Percentiles rank a stretch among this genome's conserved stretches.
phyloP scores from a whole-genome alignment of 2,329 filamentous ascomycete species.

The Exophiala oligosperma region DNA sequence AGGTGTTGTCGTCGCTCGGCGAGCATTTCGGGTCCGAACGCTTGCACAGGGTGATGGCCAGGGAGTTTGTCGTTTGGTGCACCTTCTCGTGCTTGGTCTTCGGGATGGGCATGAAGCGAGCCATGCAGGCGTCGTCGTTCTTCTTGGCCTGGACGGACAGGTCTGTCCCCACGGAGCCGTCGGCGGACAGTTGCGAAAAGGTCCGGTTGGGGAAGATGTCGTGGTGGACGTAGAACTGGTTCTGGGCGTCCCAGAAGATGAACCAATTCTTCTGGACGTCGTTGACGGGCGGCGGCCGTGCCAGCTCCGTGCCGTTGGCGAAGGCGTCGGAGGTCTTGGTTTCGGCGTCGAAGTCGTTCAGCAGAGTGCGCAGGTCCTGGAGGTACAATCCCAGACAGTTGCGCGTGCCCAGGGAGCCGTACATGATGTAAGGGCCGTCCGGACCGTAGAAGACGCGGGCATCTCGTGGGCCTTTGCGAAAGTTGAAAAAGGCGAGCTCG shows the following conservation, averaged over 20 bases:
- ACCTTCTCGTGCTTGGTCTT: conserved; percentile 45
- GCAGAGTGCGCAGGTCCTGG: conserved; percentile 44
- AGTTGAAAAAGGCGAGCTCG: conserved; percentile 36
- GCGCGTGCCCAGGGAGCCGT: conserved; percentile 55
- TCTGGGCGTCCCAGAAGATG: conserved; percentile 56
- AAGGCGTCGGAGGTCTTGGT: conserved; percentile 35
- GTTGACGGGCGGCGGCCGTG: conserved; percentile 48
- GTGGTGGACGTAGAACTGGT: conserved; percentile 54
- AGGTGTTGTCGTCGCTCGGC: conserved; percentile 50
- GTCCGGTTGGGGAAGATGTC: conserved; percentile 51
- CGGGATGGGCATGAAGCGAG: conserved; percentile 45
- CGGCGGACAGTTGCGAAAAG: conserved; percentile 47
- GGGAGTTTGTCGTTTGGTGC: conserved; percentile 61
- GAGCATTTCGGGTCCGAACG: conserved; percentile 48
- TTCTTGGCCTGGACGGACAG: conserved; percentile 40
- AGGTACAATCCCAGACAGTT: conserved; percentile 60
- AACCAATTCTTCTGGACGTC: conserved; percentile 63
- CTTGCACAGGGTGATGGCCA: conserved; percentile 56
- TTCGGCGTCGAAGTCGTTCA: conserved; percentile 35
- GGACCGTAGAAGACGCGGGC: conserved; percentile 60
- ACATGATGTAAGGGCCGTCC: conserved; percentile 51
- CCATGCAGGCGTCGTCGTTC: conserved; percentile 49
- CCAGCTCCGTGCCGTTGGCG: conserved; percentile 44
- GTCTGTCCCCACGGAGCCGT: conserved; percentile 51
- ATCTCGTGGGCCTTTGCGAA: conserved; percentile 54